Evolutionary conservation across 2,329 filamentous ascomycete species (phyloP).

Genomic region (Coniochaeta hoffmannii): DNA sequence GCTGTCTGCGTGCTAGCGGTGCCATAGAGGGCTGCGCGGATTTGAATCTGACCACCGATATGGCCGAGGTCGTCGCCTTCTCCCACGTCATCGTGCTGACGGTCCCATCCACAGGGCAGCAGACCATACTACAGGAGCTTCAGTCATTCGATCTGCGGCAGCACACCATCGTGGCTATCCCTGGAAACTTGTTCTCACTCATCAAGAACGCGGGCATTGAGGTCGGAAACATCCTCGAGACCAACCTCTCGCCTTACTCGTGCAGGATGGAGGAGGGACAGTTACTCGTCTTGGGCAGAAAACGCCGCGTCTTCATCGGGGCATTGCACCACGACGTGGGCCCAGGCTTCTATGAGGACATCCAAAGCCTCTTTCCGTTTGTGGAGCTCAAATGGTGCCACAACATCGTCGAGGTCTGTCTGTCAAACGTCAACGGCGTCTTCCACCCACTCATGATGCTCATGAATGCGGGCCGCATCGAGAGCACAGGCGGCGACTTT

Average conservation of each 20-base stretch:
- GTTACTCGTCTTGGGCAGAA: slow-evolving; percentile 13
- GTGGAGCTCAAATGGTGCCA: slow-evolving; percentile 16
- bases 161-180: slow-evolving; percentile 15
- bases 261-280: slow-evolving; percentile 14
- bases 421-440: slow-evolving; percentile 19
- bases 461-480: slow-evolving; percentile 19
- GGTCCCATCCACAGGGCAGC: slow-evolving; percentile 13
- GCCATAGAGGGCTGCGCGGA: slow-evolving; percentile 8
- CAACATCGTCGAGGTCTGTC: slow-evolving; percentile 17
- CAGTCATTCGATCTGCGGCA: slow-evolving; percentile 7
- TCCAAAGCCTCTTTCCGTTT: slow-evolving; percentile 12
- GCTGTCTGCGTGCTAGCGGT: slow-evolving; percentile 6
- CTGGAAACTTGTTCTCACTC: slow-evolving; percentile 17
- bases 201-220: slow-evolving; percentile 10
- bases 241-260: slow-evolving; percentile 16
- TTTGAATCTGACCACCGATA: slow-evolving; percentile 11
- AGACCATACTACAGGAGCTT: slow-evolving; percentile 10
- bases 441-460: slow-evolving; percentile 20
- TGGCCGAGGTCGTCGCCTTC: slow-evolving; percentile 13
- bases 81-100: slow-evolving; percentile 15
- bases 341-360: slow-evolving; percentile 2
- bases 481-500: slow-evolving; percentile 17
- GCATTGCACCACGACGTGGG: not conserved
- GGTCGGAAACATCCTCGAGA: slow-evolving; percentile 15
- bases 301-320: slow-evolving; percentile 2